Conservation (phyloP, 176 grass and related monocot species). For the Tuctoria greenei region DNA sequence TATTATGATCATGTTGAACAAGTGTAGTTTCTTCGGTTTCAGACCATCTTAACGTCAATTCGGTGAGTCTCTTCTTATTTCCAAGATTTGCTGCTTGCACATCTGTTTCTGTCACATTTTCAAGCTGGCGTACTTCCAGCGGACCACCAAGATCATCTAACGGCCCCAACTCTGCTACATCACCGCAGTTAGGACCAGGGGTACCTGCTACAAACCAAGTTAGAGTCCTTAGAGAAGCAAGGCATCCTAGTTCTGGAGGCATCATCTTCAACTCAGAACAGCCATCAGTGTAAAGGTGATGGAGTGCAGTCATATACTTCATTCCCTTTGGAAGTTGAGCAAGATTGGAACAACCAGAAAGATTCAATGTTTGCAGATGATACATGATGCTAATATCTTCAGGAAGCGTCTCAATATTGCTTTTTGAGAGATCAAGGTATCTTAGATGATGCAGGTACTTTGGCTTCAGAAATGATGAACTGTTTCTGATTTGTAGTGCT, state of each 20-base stretch:
- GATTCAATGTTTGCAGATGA: neutral
- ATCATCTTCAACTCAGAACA: neutral
- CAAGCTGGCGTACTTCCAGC: neutral
- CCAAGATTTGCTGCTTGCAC: neutral
- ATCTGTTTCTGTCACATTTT: neutral
- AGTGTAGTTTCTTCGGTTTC: accelerated
- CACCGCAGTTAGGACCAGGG: neutral
- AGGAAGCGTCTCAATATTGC: neutral
- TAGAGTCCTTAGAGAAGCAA: neutral
- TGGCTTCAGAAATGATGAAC: neutral
- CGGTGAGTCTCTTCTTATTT: neutral
- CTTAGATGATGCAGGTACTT: constrained; percentile 6
- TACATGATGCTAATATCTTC: neutral
- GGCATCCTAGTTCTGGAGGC: neutral
- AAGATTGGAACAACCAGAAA: neutral
- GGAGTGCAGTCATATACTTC: neutral
- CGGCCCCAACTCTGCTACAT: neutral
- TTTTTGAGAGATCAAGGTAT: neutral
- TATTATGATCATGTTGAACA: accelerated
- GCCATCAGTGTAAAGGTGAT: neutral
- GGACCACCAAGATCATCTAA: neutral
- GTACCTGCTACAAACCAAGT: neutral
- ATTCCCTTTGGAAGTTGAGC: neutral
- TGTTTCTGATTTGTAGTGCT: neutral
- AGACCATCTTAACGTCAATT: neutral